phyloP scores from a whole-genome alignment of 345 rosid genomes.

The Sisymbrium altissimum region DNA sequence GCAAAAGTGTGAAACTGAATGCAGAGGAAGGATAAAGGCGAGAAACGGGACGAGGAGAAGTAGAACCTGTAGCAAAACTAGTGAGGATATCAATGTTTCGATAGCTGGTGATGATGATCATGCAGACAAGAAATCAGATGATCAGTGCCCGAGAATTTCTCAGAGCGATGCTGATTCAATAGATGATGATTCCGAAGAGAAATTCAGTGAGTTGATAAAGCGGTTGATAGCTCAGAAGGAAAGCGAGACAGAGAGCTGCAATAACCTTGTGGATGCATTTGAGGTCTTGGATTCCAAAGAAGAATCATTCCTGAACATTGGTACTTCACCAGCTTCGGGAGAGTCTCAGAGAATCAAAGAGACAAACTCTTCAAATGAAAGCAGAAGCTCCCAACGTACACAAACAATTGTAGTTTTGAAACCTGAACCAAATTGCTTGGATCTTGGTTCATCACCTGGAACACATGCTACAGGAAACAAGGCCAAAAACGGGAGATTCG shows the following conservation, averaged over 20 bases:
- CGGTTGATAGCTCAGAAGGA: conserved; percentile 61
- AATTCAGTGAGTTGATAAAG: conserved; percentile 63
- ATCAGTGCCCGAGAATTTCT: conserved; percentile 53
- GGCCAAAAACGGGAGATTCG: conserved; percentile 48
- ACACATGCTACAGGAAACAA: conserved; percentile 51
- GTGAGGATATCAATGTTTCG: conserved; percentile 36
- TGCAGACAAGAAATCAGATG: conserved; percentile 37
- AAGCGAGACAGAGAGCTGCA: conserved; percentile 37
- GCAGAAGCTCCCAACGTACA: conserved; percentile 49
- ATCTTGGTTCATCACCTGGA: conserved; percentile 35
- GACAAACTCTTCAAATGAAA: conserved; percentile 37
- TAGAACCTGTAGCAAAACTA: conserved; percentile 47
- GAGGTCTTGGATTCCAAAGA: conserved; percentile 61
- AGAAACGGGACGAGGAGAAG: conserved; percentile 50
- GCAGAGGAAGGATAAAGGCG: conserved; percentile 34
- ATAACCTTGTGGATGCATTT: conserved; percentile 59
- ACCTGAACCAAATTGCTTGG: conserved; percentile 39
- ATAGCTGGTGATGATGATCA: conserved; percentile 32
- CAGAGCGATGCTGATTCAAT: conserved; percentile 33
- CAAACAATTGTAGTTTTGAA: conserved; percentile 70
- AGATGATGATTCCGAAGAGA: conserved; percentile 53
- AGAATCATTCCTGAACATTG: conserved; percentile 41
- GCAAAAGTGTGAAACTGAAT: conserved; percentile 33
- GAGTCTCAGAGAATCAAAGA: conserved; percentile 31
- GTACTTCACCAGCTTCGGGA: background rate